phyloP scores from a whole-genome alignment of 148 eudicot species.

The Fagopyrum homotropicum region DNA sequence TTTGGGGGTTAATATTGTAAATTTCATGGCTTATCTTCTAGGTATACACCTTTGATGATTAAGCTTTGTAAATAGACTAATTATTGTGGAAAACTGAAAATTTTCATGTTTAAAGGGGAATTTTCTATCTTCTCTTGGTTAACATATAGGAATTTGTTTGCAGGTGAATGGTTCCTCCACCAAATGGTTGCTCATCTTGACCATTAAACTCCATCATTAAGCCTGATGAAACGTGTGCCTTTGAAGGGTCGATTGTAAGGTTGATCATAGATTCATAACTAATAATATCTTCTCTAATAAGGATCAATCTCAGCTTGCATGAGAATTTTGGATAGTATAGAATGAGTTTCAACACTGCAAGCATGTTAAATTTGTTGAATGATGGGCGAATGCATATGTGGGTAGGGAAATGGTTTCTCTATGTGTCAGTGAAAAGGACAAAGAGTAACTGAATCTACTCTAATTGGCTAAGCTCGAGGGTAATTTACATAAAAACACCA shows the following conservation, averaged over 20 bases:
- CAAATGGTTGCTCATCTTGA: background rate
- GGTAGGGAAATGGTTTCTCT: background rate
- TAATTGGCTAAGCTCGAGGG: background rate
- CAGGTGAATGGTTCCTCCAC: background rate
- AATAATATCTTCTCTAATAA: too few relatives aligned
- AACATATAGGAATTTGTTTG: too few relatives aligned
- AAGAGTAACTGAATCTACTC: background rate
- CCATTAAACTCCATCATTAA: background rate
- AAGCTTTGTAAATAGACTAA: background rate
- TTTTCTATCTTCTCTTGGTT: too few relatives aligned
- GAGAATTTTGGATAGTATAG: background rate
- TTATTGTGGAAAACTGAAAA: background rate
- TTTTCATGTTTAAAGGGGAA: too few relatives aligned
- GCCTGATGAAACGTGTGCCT: background rate
- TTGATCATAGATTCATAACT: background rate
- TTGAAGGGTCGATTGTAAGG: background rate
- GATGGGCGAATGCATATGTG: background rate
- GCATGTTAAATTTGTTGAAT: background rate
- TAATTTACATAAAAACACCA: too few relatives aligned
- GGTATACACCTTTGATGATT: slow-evolving; percentile 28
- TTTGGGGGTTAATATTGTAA: too few relatives aligned
- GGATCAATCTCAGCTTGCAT: too few relatives aligned
- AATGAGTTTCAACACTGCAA: background rate
- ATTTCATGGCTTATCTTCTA: slow-evolving; percentile 28
- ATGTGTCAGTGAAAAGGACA: background rate